Conservation (phyloP, 495 filamentous ascomycete genomes). For the Penicillium lividum region DNA sequence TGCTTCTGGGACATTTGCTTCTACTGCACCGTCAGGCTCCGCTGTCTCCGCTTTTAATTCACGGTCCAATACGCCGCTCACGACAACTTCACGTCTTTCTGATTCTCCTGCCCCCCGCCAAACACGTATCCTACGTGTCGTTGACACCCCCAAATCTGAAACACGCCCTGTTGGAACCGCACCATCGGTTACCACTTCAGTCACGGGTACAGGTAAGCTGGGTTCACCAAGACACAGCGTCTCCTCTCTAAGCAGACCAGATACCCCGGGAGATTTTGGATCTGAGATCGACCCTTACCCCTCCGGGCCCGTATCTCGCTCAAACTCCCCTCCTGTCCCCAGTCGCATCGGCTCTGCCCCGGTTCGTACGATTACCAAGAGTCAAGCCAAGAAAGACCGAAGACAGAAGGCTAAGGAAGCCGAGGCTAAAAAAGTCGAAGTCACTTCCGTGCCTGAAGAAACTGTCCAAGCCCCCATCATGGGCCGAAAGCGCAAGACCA, state of each 20-base stretch:
- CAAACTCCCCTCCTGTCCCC: conserved; percentile 79
- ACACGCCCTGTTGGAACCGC: conserved; percentile 37
- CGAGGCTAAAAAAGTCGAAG: conserved; percentile 64
- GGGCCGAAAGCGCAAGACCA: conserved; percentile 88
- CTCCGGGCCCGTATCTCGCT: conserved; percentile 78
- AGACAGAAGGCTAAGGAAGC: conserved; percentile 60
- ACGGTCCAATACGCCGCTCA: conserved; percentile 43
- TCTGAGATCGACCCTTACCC: conserved; percentile 77
- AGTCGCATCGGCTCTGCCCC: conserved; percentile 75
- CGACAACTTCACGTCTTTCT: conserved; percentile 43
- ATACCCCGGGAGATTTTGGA: conserved; percentile 74
- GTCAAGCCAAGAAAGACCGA: conserved; percentile 84
- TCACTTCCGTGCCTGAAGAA: conserved; percentile 53
- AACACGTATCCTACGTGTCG: conserved; percentile 63
- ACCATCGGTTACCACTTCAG: conserved; percentile 43
- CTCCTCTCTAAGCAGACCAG: conserved; percentile 65
- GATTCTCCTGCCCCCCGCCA: conserved; percentile 50
- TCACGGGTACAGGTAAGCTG: conserved; percentile 38
- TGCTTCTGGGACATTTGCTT: conserved; percentile 17
- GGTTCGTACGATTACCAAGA: conserved; percentile 80
- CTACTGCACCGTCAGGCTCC: conserved; percentile 23
- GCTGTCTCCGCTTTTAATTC: conserved; percentile 29
- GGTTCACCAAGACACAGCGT: conserved; percentile 62
- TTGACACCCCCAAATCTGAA: conserved; percentile 72
- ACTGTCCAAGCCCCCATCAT: conserved; percentile 77